These are phyloP conservation scores for Gremmenia infestans DNA, from an alignment of 2,329 filamentous ascomycete species.

Conservation along the genomic window DNA sequence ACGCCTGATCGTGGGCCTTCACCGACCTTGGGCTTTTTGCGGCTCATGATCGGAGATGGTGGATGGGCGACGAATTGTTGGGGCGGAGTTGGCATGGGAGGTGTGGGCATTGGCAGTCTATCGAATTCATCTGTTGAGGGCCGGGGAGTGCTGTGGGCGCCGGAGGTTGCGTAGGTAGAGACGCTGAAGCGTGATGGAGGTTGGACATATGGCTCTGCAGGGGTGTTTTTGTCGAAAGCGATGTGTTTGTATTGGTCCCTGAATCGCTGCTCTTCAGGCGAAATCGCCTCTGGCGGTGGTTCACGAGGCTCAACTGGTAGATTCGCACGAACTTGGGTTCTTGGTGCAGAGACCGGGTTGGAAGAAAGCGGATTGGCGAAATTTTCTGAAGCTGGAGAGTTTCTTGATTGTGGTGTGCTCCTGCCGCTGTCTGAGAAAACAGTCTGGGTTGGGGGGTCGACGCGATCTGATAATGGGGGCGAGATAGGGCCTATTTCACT, in stretches of 20 bases:
- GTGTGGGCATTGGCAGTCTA: slow-evolving; percentile 7
- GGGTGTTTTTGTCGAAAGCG: slow-evolving; percentile 7
- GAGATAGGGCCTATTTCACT: slow-evolving; percentile 27
- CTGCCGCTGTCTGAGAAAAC: slow-evolving; percentile 12
- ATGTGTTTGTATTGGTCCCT: slow-evolving; percentile 21
- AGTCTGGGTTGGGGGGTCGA: slow-evolving; percentile 14
- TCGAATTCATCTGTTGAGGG: slow-evolving; percentile 26
- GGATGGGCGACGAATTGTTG: slow-evolving; percentile 8
- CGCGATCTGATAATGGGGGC: slow-evolving; percentile 9
- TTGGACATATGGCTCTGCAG: slow-evolving; percentile 24
- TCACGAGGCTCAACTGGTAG: not conserved
- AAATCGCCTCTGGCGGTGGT: not conserved
- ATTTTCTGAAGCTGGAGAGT: slow-evolving; percentile 9
- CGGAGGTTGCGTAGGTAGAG: slow-evolving; percentile 29
- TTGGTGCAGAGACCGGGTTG: not conserved
- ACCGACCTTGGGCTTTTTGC: slow-evolving; percentile 24
- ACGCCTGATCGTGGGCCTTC: slow-evolving; percentile 12
- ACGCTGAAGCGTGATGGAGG: slow-evolving; percentile 31
- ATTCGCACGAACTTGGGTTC: not conserved
- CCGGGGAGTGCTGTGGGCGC: slow-evolving; percentile 23
- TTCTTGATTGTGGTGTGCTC: slow-evolving; percentile 13
- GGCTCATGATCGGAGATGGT: slow-evolving; percentile 25
- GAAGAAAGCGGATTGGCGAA: slow-evolving; percentile 2
- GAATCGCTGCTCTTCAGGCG: slow-evolving; percentile 18
- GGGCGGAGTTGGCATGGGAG: slow-evolving; percentile 19